phyloP scores from a whole-genome alignment of 139 green algal species.

The Diplosphaera chodatii region DNA sequence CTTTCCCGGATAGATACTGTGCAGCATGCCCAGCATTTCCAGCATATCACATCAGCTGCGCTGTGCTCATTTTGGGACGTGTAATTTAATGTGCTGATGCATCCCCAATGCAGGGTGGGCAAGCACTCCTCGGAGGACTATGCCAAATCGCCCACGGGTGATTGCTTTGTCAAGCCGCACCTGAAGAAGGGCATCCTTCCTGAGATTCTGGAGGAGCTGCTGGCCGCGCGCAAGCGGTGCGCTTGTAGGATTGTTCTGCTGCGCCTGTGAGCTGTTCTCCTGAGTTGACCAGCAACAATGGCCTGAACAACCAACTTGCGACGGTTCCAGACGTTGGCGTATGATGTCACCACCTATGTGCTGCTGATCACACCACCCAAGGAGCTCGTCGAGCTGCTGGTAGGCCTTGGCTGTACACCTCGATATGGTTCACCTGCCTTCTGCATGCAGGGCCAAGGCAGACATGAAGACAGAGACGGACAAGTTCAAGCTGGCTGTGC shows the following conservation, averaged over 20 bases:
- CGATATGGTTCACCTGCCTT: no score
- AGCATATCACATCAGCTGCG: no score
- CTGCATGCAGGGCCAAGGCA: slow-evolving; percentile 65
- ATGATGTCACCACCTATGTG: no score
- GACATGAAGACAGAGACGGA: slow-evolving; percentile 89
- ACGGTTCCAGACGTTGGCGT: no score
- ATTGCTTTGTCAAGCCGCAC: slow-evolving; percentile 77
- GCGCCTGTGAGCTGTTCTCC: not conserved
- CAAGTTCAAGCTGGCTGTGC: slow-evolving; percentile 87
- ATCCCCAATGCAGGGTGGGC: slow-evolving; percentile 19
- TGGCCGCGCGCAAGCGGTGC: slow-evolving; percentile 85
- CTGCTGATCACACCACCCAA: no score
- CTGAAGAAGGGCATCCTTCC: slow-evolving; percentile 80
- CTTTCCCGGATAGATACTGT: not conserved
- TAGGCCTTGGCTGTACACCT: not conserved
- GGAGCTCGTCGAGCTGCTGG: no score
- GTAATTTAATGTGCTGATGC: no score
- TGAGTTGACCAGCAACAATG: not conserved
- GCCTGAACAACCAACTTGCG: no score
- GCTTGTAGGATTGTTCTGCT: not conserved
- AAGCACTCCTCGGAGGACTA: slow-evolving; percentile 46
- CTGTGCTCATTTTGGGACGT: no score
- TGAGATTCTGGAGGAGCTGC: slow-evolving; percentile 95
- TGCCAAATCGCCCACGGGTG: slow-evolving; percentile 61
- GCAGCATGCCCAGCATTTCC: no score